Base-by-base conservation (phyloP, 2,329 filamentous ascomycete species). In the Aspergillus glaucus region DNA sequence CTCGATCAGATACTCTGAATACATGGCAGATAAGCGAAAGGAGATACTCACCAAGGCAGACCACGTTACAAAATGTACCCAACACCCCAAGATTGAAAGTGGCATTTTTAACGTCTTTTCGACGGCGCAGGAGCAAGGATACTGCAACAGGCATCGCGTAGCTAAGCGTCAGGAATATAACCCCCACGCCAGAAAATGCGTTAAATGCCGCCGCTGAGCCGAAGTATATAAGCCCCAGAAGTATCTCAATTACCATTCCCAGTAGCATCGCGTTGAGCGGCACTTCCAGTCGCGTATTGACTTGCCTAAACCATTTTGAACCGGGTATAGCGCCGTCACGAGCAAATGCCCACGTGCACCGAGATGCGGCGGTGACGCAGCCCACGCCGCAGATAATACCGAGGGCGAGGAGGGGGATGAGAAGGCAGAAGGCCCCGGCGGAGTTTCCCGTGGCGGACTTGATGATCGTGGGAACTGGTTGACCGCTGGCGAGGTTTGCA, bases 131-230 rank as follows among this genome's bases (percentile, higher is more conserved):
- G 26, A 51, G 4, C 55, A 86, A 66, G 49, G 77, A 85, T 51
- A 85, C 79, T 32, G 77, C 73, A 46, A 87, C 84, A n/a, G 85
- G 84, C 1, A 74, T 74, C 32, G 79, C 82, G 60, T 87, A 88
- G 42, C 81, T 79, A 26, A 82, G 72, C 1, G 84, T 87, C 0
- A 89, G 77, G 53, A 84, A 87, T 62, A 88, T 88, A 6, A 85
- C 88, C 1, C 85, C 86, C 0, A 87, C 84, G 37, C 85, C 84
- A 0, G 85, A 88, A 65, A 88, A 88, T n/a, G 80, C 82, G 70
- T 83, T 84, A 72, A 88, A 89, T 0, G 86, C 86, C 0, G 84
- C 82, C 0, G 79, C 77, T 2, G 81, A 85, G 19, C 86, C 86
- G 55, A 89, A 87, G 70, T 87, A 88, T 64, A 89, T 88, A 51